phyloP scores from a whole-genome alignment of 768 basidiomycete species.

The Phylloporus rhodoxanthus region DNA sequence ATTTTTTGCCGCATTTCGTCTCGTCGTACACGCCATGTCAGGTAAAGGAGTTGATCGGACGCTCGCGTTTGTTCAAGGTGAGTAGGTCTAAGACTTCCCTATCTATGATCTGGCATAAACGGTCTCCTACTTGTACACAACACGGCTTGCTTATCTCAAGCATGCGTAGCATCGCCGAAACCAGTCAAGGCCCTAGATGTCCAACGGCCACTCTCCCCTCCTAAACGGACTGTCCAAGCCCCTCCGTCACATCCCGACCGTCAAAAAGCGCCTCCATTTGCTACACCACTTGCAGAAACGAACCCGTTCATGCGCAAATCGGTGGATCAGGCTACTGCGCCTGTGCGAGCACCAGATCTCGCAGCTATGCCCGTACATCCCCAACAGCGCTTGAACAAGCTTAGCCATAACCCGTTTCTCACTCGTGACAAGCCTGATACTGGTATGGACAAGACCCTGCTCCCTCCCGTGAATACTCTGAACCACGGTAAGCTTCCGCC shows the following conservation, averaged over 20 bases:
- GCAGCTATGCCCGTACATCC: conserved; percentile 1
- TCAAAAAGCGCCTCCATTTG: conserved; percentile 18
- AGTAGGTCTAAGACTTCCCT: conserved; percentile 15
- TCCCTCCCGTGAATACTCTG: not conserved
- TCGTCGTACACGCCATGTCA: conserved; percentile 55
- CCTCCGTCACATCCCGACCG: conserved; percentile 28
- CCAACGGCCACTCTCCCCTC: conserved; percentile 16
- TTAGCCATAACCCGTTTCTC: conserved; percentile 31
- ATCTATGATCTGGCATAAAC: not conserved
- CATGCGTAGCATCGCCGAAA: conserved; percentile 15
- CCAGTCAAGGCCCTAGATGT: conserved; percentile 4
- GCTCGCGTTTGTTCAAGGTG: conserved; percentile 75
- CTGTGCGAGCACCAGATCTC: conserved; percentile 1
- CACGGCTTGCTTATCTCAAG: conserved; percentile 6
- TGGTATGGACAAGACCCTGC: conserved; percentile 5
- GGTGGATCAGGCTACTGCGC: conserved; percentile 7
- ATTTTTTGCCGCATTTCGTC: conserved; percentile 69
- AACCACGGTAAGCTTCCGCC: conserved; percentile 25
- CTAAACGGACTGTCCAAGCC: conserved; percentile 17
- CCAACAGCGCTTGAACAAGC: conserved; percentile 16
- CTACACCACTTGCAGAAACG: conserved; percentile 21
- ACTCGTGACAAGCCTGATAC: conserved; percentile 17
- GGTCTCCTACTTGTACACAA: not conserved
- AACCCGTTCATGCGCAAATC: conserved; percentile 27
- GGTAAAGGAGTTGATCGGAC: conserved; percentile 59